Evolutionary conservation across 768 basidiomycete genomes (phyloP).

Genomic region (Asterophora lycoperdoides): DNA sequence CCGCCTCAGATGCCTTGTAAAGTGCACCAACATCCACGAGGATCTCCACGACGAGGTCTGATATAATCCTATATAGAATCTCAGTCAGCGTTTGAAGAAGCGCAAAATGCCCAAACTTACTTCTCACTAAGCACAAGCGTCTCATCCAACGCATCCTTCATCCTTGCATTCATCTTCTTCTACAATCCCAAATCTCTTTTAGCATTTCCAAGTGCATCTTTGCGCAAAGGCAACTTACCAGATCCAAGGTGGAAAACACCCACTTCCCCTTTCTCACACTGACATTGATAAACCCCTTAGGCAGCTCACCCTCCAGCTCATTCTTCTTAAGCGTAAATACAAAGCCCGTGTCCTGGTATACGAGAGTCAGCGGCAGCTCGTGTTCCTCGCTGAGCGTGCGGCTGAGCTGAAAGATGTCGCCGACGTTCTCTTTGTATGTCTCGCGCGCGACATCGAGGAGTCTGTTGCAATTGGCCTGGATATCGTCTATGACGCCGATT

Average conservation of each 20-base stretch:
- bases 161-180: slow-evolving; percentile 86
- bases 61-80: slow-evolving; percentile 56
- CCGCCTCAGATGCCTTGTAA: slow-evolving; percentile 90
- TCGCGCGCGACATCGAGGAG: slow-evolving; percentile 93
- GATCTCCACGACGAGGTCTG: slow-evolving; percentile 69
- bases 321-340: slow-evolving; percentile 66
- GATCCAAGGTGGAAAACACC: slow-evolving; percentile 74
- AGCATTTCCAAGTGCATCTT: too few species aligned
- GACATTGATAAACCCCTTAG: slow-evolving; percentile 68
- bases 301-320: slow-evolving; percentile 62
- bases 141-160: slow-evolving; percentile 91
- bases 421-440: slow-evolving; percentile 90
- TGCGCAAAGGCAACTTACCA: slow-evolving; percentile 44
- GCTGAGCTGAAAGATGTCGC: slow-evolving; percentile 76
- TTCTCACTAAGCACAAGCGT: slow-evolving; percentile 81
- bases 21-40: slow-evolving; percentile 71
- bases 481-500: too few species aligned
- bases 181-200: slow-evolving; percentile 21
- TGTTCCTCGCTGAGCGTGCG: slow-evolving; percentile 56
- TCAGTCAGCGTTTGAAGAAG: background rate
- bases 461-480: slow-evolving; percentile 69
- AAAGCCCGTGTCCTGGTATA: slow-evolving; percentile 74
- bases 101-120: slow-evolving; percentile 29
- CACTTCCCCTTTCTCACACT: slow-evolving; percentile 64
- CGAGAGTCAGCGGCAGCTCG: slow-evolving; percentile 57